Conservation (phyloP, 768 basidiomycete species). For the Lactifluus echinatus region DNA sequence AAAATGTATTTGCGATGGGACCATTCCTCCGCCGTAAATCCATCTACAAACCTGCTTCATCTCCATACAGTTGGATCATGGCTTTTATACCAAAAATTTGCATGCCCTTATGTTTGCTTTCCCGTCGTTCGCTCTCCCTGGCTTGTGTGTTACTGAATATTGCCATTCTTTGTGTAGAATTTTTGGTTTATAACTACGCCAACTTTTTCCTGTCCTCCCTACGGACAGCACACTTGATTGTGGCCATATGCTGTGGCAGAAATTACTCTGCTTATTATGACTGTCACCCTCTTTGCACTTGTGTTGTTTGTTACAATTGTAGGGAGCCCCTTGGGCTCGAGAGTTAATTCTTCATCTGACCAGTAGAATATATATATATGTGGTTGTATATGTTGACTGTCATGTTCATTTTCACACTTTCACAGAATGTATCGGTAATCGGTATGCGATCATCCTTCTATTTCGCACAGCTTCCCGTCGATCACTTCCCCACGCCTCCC, state of each 20-base stretch:
- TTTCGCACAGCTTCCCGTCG: too few relatives aligned
- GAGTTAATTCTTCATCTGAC: slow-evolving; percentile 3
- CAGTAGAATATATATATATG: slow-evolving; percentile 13
- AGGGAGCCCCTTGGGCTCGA: neutral
- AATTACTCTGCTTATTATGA: slow-evolving; percentile 4
- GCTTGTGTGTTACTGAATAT: slow-evolving; percentile 9
- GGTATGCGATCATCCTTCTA: slow-evolving; percentile 44
- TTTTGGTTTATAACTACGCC: slow-evolving; percentile 11
- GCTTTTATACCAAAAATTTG: slow-evolving; percentile 12
- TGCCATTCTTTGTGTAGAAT: slow-evolving; percentile 14
- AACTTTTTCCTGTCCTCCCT: neutral
- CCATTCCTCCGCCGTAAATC: neutral
- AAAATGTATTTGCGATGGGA: neutral
- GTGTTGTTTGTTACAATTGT: slow-evolving; percentile 3
- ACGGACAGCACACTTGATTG: neutral
- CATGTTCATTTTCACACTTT: slow-evolving; percentile 20
- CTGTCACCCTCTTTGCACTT: neutral
- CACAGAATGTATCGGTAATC: slow-evolving; percentile 57
- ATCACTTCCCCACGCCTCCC: slow-evolving; percentile 67
- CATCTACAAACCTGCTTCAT: neutral
- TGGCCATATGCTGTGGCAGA: neutral
- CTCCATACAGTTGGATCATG: neutral
- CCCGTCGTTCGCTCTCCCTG: slow-evolving; percentile 3
- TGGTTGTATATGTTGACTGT: slow-evolving; percentile 8
- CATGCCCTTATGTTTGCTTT: neutral